Conservation (phyloP, 345 rosid species). For the Heritiera fomes region DNA sequence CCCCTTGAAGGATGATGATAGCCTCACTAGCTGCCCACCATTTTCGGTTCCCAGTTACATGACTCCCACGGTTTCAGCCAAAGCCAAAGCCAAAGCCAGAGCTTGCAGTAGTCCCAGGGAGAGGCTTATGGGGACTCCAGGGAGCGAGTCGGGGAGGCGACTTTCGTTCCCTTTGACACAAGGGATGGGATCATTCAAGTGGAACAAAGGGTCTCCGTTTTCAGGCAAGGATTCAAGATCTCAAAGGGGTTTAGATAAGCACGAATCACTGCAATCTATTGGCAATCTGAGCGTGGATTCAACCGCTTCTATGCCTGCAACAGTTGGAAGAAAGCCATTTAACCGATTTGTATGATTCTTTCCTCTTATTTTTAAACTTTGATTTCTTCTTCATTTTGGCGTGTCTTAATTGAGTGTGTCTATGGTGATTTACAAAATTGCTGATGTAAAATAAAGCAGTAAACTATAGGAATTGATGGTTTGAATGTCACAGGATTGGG, state of each 20-base stretch:
- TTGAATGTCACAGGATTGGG: constrained; percentile 29
- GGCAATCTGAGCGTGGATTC: constrained; percentile 78
- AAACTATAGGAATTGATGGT: constrained; percentile 35
- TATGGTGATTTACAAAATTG: constrained; percentile 35
- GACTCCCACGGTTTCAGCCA: constrained; percentile 79
- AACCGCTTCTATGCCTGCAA: constrained; percentile 78
- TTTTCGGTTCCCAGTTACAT: constrained; percentile 89
- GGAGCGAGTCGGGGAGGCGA: constrained; percentile 68
- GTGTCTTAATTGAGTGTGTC: constrained; percentile 40
- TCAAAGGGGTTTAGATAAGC: constrained; percentile 39
- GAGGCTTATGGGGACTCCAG: constrained; percentile 58
- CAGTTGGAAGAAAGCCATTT: constrained; percentile 77
- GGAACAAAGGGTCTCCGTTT: constrained; percentile 73
- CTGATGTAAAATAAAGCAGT: constrained; percentile 49
- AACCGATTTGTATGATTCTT: constrained; percentile 88
- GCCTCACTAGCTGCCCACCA: constrained; percentile 89
- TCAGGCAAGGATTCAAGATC: constrained; percentile 58
- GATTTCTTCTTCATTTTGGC: constrained; percentile 18
- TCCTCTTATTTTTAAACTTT: constrained; percentile 5
- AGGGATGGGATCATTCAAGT: constrained; percentile 73
- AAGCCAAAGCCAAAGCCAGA: constrained; percentile 81
- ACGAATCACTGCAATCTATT: constrained; percentile 49
- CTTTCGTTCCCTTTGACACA: constrained; percentile 68
- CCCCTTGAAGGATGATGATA: constrained; percentile 82
- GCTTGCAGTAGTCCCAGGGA: constrained; percentile 76